A percentile compares a stretch with the other conserved stretches of the same genome.
These are phyloP conservation scores for Fusarium nematophilum DNA, from an alignment of 2,329 filamentous ascomycete species.

Conservation along the genomic window DNA sequence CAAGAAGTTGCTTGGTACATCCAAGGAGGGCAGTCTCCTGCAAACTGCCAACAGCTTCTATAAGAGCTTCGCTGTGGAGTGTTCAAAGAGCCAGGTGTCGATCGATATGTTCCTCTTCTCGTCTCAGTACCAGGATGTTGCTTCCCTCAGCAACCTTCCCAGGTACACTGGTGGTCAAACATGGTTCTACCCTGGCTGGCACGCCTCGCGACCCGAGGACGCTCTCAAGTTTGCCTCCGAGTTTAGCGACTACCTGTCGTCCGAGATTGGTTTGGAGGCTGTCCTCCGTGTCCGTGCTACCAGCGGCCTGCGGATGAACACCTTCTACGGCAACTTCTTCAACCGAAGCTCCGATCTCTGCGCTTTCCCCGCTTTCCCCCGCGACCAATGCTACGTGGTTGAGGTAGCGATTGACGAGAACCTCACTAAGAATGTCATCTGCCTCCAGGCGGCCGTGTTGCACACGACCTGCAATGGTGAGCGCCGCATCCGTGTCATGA, in stretches of 20 bases:
- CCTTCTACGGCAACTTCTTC: slow-evolving; percentile 99
- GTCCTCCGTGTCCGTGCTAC: slow-evolving; percentile 95
- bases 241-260: slow-evolving; percentile 96
- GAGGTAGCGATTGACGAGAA: slow-evolving; percentile 98
- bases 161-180: slow-evolving; percentile 97
- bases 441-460: slow-evolving; percentile 91
- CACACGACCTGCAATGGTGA: slow-evolving; percentile 99
- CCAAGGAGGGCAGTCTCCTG: slow-evolving; percentile 86
- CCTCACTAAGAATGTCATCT: slow-evolving; percentile 89
- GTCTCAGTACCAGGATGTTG: slow-evolving; percentile 96
- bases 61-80: slow-evolving; percentile 99
- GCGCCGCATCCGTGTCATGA: slow-evolving; percentile 93
- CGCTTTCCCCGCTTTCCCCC: slow-evolving; percentile 96
- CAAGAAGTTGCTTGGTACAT: slow-evolving; percentile 94
- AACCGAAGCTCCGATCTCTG: slow-evolving; percentile 97
- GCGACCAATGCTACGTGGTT: slow-evolving; percentile 97
- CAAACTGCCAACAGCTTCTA: slow-evolving; percentile 97
- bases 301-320: slow-evolving; percentile 94
- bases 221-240: slow-evolving; percentile 98
- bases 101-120: slow-evolving; percentile 99
- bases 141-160: slow-evolving; percentile 93
- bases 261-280: slow-evolving; percentile 95
- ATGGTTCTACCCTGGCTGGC: slow-evolving; percentile 99
- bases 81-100: slow-evolving; percentile 98
- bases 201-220: slow-evolving; percentile 91